These are phyloP conservation scores for Colletotrichum destructivum DNA, from an alignment of 2,329 filamentous ascomycete species.

Conservation along the genomic window DNA sequence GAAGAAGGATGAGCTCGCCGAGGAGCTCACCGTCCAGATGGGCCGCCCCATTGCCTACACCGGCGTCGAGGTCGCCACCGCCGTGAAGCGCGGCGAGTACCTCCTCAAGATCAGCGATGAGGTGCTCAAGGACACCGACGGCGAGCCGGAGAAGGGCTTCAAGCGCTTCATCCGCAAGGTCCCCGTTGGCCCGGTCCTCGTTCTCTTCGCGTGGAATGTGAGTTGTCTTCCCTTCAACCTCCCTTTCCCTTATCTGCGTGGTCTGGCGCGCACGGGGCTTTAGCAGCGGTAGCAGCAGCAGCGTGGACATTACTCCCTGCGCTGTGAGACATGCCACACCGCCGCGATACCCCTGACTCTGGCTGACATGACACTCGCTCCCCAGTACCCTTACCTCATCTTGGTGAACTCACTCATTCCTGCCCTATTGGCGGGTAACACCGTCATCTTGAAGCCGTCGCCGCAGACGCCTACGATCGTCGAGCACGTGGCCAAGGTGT, in stretches of 20 bases:
- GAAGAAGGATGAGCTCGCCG: constrained; percentile 84
- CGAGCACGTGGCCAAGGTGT: constrained; percentile 85
- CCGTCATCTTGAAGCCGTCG: constrained; percentile 93
- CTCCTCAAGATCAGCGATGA: constrained; percentile 87
- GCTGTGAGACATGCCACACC: constrained; percentile 15
- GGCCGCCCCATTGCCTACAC: constrained; percentile 92
- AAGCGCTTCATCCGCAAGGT: constrained; percentile 91
- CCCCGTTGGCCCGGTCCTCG: constrained; percentile 87
- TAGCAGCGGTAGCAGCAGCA: too few species aligned
- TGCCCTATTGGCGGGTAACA: constrained; percentile 90
- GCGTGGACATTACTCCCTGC: background rate
- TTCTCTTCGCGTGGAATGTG: constrained; percentile 98
- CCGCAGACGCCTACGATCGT: constrained; percentile 94
- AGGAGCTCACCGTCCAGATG: constrained; percentile 95
- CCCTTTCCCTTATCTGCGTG: background rate
- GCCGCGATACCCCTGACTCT: constrained; percentile 7
- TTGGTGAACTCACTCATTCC: constrained; percentile 94
- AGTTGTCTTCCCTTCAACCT: constrained; percentile 53
- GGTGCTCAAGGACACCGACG: constrained; percentile 83
- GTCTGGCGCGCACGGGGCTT: background rate
- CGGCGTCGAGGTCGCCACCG: constrained; percentile 86
- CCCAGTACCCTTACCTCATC: constrained; percentile 92
- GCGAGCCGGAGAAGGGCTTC: constrained; percentile 89
- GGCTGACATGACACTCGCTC: constrained; percentile 31
- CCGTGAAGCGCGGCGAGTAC: constrained; percentile 88